Percentiles rank a stretch among this genome's conserved stretches.
phyloP scores from a whole-genome alignment of 305 asterid genomes.

The Fraxinus sp. region DNA sequence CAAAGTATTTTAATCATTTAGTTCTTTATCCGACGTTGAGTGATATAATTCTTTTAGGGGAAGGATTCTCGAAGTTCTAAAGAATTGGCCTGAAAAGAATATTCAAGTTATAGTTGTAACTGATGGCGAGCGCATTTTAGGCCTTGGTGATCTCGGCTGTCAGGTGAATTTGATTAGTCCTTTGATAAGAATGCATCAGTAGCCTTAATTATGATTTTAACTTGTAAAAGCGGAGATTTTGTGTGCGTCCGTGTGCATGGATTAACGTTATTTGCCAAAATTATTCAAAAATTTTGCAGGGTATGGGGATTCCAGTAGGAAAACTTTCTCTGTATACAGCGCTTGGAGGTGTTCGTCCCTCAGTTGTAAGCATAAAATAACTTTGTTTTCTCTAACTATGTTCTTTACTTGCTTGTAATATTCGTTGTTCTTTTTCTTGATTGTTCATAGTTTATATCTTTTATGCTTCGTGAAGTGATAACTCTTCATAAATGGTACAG shows the following conservation, averaged over 20 bases:
- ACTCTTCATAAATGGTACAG: not conserved
- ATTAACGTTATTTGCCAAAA: conserved; percentile 5
- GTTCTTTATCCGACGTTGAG: conserved; percentile 17
- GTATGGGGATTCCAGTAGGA: conserved; percentile 99
- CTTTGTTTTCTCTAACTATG: conserved; percentile 20
- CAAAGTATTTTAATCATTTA: not conserved
- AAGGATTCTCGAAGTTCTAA: conserved; percentile 76
- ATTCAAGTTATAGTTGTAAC: conserved; percentile 94
- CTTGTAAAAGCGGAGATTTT: not conserved
- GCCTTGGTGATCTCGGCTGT: conserved; percentile 98
- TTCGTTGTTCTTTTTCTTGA: not conserved
- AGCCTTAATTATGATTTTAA: not conserved
- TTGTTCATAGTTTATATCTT: not conserved
- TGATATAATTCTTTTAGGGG: conserved; percentile 48
- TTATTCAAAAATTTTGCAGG: conserved; percentile 48
- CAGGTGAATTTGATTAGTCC: conserved; percentile 50
- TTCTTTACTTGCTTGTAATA: not conserved
- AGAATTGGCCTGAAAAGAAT: conserved; percentile 86
- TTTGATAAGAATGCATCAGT: not conserved
- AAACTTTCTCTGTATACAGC: conserved; percentile 95
- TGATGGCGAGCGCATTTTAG: conserved; percentile 95
- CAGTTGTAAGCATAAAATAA: conserved; percentile 58
- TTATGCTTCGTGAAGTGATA: not conserved
- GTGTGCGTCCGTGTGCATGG: not conserved
- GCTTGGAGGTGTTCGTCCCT: conserved; percentile 97